Base-by-base conservation (phyloP, 2,329 filamentous ascomycete species). In the Apiospora arundinis region DNA sequence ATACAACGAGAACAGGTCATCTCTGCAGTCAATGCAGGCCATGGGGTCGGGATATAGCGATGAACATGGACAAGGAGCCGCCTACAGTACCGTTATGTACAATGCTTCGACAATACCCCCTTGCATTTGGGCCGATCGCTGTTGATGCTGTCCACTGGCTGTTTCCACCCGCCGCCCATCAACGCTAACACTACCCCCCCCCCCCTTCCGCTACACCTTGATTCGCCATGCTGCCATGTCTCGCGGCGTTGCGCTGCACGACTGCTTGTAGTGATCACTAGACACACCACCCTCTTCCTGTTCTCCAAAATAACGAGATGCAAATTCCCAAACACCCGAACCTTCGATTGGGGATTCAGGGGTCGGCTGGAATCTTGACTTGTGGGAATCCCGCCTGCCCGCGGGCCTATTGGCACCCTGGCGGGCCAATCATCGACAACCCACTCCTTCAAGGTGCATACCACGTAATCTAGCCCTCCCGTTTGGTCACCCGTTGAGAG, bases 401-500 rank as follows among this genome's bases (percentile, higher is more conserved):
- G 28, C 45, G 5, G 4, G 45, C 45, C 45, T 46, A 4, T 4
- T 46, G 45, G 32, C 52, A 37, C 52, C 25, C 18, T 37, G 7
- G 12, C 52, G 14, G 52, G 52, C 52, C 52, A 60, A 63, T 63
- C 52, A 63, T 63, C 28, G 28, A 28, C 18, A 63, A 63, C 18
- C 52, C 52, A 37, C 52, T 63, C 52, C 52, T 63, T 63, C 52
- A 63, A 63, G 52, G 52, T 63, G 52, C 52, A 63, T 37, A 63
- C 28, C 52, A 11, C 52, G 52, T 37, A 63, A 63, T 37, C 25
- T 63, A 37, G 32, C 52, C 21, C 28, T 37, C 32, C 52, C 52
- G 28, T n/a, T 37, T 37, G 16, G 52, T 63, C 52, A n/a, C 28
- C 52, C 28, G 28, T n/a, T n/a, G 52, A 37, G 52, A 63, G 65